Evolutionary conservation across 2,329 filamentous ascomycete genomes (phyloP).

Genomic region (Exophiala xenobiotica): DNA sequence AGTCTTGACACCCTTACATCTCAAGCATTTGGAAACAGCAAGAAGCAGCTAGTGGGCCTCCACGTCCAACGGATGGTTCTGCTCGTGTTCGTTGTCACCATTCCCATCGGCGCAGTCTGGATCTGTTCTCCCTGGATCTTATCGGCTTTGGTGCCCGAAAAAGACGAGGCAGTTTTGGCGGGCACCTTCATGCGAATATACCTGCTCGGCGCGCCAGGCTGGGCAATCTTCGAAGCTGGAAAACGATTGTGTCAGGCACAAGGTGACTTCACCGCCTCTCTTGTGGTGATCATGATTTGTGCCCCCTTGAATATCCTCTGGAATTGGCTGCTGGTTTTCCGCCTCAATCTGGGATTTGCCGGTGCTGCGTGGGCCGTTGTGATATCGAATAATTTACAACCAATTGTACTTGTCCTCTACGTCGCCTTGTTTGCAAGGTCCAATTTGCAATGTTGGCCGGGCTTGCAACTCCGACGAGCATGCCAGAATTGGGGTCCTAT

Average conservation of each 20-base stretch:
- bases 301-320: constrained; percentile 71
- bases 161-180: constrained; percentile 63
- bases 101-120: constrained; percentile 68
- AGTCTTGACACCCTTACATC: constrained; percentile 83
- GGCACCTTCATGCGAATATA: constrained; percentile 66
- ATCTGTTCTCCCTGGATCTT: constrained; percentile 60
- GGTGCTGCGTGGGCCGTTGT: constrained; percentile 70
- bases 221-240: constrained; percentile 65
- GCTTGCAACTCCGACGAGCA: constrained; percentile 61
- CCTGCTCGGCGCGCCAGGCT: constrained; percentile 68
- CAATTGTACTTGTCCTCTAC: constrained; percentile 63
- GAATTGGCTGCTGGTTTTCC: constrained; percentile 71
- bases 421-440: constrained; percentile 58
- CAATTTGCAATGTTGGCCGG: constrained; percentile 70
- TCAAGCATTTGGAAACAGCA: constrained; percentile 81
- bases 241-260: constrained; percentile 81
- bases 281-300: constrained; percentile 73
- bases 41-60: constrained; percentile 74
- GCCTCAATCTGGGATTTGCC: constrained; percentile 60
- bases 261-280: constrained; percentile 69
- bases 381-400: constrained; percentile 67
- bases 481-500: constrained; percentile 70
- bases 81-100: constrained; percentile 64
- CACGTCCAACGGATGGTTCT: constrained; percentile 71
- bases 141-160: constrained; percentile 61